Evolutionary conservation across 2,329 filamentous ascomycete species (phyloP).

Genomic region (Neonectria magnoliae): DNA sequence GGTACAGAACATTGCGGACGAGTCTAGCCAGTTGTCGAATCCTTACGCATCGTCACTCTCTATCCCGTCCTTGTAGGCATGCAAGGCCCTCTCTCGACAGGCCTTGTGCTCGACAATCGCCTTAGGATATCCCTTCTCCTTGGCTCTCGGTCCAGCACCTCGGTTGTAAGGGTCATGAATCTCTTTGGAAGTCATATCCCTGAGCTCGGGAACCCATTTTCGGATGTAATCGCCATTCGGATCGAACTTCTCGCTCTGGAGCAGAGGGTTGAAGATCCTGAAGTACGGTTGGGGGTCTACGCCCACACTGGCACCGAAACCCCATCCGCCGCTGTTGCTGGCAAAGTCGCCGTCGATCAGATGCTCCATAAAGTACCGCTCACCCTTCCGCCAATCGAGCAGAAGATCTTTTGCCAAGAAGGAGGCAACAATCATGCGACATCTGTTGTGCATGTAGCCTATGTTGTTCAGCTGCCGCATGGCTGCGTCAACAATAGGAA

Average conservation of each 20-base stretch:
- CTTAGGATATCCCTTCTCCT: slow-evolving; percentile 76
- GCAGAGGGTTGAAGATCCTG: slow-evolving; percentile 85
- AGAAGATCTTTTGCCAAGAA: slow-evolving; percentile 84
- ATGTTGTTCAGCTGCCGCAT: slow-evolving; percentile 79
- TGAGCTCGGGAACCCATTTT: slow-evolving; percentile 83
- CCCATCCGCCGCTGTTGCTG: slow-evolving; percentile 76
- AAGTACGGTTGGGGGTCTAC: slow-evolving; percentile 93
- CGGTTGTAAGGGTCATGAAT: slow-evolving; percentile 84
- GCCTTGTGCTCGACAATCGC: slow-evolving; percentile 80
- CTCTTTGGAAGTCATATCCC: slow-evolving; percentile 69
- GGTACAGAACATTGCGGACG: neutral
- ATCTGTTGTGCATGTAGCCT: slow-evolving; percentile 87
- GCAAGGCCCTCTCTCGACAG: slow-evolving; percentile 73
- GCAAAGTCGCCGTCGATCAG: slow-evolving; percentile 84
- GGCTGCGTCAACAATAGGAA: slow-evolving; percentile 85
- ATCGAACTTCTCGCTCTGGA: slow-evolving; percentile 90
- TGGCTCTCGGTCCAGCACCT: slow-evolving; percentile 66
- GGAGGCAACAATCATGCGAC: slow-evolving; percentile 84
- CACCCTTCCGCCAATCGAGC: slow-evolving; percentile 85
- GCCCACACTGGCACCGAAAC: slow-evolving; percentile 69
- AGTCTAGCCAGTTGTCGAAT: neutral
- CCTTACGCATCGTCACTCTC: slow-evolving; percentile 38
- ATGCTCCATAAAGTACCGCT: slow-evolving; percentile 84
- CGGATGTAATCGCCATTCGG: slow-evolving; percentile 81
- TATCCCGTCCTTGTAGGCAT: slow-evolving; percentile 71